Conservation (phyloP, 257 asterid species). For the Fraxinus quadrangulata region DNA sequence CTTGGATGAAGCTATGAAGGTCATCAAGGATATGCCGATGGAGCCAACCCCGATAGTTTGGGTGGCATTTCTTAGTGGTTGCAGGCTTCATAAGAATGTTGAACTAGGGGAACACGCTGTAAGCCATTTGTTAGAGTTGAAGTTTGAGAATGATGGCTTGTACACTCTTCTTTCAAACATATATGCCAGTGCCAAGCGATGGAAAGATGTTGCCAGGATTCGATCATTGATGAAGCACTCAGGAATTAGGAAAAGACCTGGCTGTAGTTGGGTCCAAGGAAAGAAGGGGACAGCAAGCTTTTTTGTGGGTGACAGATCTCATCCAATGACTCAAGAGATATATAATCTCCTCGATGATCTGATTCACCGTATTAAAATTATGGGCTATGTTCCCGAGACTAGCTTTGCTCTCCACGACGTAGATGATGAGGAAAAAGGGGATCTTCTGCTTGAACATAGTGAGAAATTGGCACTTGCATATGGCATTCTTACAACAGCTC, state of each 20-base stretch:
- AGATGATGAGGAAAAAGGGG: slow-evolving; percentile 90
- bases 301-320: slow-evolving; percentile 80
- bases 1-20: slow-evolving; percentile 64
- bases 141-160: slow-evolving; percentile 79
- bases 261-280: slow-evolving; percentile 96
- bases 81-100: slow-evolving; percentile 84
- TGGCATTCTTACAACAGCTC: slow-evolving; percentile 76
- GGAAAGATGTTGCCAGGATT: slow-evolving; percentile 85
- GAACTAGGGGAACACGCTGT: slow-evolving; percentile 81
- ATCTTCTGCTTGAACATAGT: slow-evolving; percentile 78
- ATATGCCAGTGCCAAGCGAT: slow-evolving; percentile 75
- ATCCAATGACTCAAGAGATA: slow-evolving; percentile 69
- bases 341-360: slow-evolving; percentile 60
- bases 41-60: slow-evolving; percentile 68
- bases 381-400: slow-evolving; percentile 92
- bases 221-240: slow-evolving; percentile 70
- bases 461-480: slow-evolving; percentile 93
- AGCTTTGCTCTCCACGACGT: slow-evolving; percentile 91
- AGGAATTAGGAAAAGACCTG: slow-evolving; percentile 86
- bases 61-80: slow-evolving; percentile 82
- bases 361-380: slow-evolving; percentile 55
- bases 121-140: slow-evolving; percentile 54
- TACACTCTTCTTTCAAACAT: slow-evolving; percentile 83
- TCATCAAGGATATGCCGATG: slow-evolving; percentile 66
- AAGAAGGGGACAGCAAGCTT: slow-evolving; percentile 68